phyloP scores from a whole-genome alignment of 176 grass and related monocot genomes.

The Aegilops sharonensis region DNA sequence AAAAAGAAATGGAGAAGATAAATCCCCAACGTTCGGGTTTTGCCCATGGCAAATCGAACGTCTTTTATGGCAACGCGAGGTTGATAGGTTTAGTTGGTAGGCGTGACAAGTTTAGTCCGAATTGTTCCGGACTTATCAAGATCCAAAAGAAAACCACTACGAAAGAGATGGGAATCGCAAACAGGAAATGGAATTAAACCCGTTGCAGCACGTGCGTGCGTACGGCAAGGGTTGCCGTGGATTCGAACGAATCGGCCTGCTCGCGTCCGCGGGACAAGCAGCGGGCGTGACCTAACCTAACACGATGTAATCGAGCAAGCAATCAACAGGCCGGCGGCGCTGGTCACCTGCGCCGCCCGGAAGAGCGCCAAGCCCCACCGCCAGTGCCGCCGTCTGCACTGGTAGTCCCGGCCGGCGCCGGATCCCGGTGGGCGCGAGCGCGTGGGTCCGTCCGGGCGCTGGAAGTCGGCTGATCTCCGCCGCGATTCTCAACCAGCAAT shows the following conservation, averaged over 20 bases:
- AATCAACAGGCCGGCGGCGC: too few relatives aligned
- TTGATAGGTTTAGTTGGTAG: too few relatives aligned
- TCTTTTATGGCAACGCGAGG: too few relatives aligned
- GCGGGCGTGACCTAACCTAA: not conserved
- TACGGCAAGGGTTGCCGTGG: too few relatives aligned
- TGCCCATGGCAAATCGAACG: too few relatives aligned
- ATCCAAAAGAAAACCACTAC: not conserved
- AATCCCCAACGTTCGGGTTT: too few relatives aligned
- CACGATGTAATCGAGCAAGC: not conserved
- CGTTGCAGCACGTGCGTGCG: too few relatives aligned
- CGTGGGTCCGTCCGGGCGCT: not conserved
- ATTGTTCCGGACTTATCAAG: too few relatives aligned
- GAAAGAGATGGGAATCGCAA: too few relatives aligned
- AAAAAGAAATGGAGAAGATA: not conserved
- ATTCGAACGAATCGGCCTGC: not conserved
- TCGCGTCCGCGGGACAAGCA: too few relatives aligned
- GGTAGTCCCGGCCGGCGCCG: not conserved
- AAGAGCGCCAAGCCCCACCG: not conserved
- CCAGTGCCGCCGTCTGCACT: not conserved
- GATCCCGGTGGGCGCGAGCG: not conserved
- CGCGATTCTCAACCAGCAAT: not conserved
- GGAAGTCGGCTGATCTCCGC: not conserved
- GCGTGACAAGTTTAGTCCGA: too few relatives aligned
- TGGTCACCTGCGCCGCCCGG: not conserved
- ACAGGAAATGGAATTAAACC: too few relatives aligned